These are phyloP conservation scores for Aureobasidium uvarum DNA, from an alignment of 2,329 filamentous ascomycete genomes.

Conservation along the genomic window DNA sequence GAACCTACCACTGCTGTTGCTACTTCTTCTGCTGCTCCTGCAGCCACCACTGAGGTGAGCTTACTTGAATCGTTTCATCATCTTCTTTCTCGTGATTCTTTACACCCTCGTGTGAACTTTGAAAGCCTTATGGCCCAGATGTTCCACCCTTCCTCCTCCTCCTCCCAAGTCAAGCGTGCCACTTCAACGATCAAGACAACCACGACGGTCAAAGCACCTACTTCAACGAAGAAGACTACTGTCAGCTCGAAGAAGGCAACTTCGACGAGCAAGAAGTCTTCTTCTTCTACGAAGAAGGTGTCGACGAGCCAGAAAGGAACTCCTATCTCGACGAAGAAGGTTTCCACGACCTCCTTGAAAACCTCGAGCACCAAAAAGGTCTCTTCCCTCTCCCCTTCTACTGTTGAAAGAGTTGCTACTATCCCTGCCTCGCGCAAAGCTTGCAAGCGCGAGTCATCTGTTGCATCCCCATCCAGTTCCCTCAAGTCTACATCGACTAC, in stretches of 20 bases:
- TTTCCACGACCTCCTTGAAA: slow-evolving; percentile 22
- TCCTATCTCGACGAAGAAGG: slow-evolving; percentile 13
- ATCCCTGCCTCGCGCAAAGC: slow-evolving; percentile 9
- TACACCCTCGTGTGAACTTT: slow-evolving; percentile 18
- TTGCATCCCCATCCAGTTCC: not conserved
- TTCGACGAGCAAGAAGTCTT: slow-evolving; percentile 23
- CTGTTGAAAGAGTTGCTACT: slow-evolving; percentile 17
- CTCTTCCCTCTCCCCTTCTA: slow-evolving; percentile 19
- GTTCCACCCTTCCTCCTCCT: slow-evolving; percentile 20
- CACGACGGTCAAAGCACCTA: slow-evolving; percentile 21
- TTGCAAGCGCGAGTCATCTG: slow-evolving; percentile 20
- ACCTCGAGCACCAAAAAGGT: slow-evolving; percentile 22
- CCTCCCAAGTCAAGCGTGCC: slow-evolving; percentile 27
- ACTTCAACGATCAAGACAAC: slow-evolving; percentile 25
- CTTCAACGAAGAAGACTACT: slow-evolving; percentile 21
- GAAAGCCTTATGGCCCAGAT: slow-evolving; percentile 21
- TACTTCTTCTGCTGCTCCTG: slow-evolving; percentile 25
- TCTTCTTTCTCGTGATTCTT: slow-evolving; percentile 25
- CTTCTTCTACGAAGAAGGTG: slow-evolving; percentile 19
- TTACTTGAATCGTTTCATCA: slow-evolving; percentile 22
- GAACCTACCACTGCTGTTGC: slow-evolving; percentile 24
- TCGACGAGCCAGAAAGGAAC: not conserved
- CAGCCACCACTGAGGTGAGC: slow-evolving; percentile 21
- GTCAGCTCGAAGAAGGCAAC: slow-evolving; percentile 18
- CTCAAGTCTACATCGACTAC: slow-evolving; percentile 7